phyloP scores from a whole-genome alignment of 148 eudicot genomes.

The Linanthus parryae region DNA sequence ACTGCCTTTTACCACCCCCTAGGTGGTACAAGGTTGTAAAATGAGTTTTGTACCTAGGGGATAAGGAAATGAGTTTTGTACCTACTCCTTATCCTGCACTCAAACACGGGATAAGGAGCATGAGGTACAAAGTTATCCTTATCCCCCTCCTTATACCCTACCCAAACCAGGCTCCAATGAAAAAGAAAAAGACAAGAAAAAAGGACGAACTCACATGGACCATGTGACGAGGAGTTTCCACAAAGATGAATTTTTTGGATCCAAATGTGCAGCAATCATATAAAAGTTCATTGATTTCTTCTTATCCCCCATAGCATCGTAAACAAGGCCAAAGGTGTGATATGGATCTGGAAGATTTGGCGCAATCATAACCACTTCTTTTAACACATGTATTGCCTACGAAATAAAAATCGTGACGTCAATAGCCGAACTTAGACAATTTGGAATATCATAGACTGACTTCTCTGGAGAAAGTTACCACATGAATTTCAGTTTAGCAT shows the following conservation, averaged over 20 bases:
- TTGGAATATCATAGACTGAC: neutral
- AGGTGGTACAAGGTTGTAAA: too few species aligned
- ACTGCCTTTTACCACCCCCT: too few species aligned
- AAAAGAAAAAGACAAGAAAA: too few species aligned
- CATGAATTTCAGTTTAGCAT: too few species aligned
- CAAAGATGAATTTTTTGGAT: constrained; percentile 61
- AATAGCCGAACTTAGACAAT: neutral
- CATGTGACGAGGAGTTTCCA: constrained; percentile 65
- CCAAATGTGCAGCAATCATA: constrained; percentile 74
- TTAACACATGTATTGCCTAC: constrained; percentile 61
- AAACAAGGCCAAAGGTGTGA: constrained; percentile 67
- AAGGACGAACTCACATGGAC: constrained; percentile 83
- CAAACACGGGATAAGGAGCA: too few species aligned
- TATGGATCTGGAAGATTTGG: constrained; percentile 81
- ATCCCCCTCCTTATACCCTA: too few species aligned
- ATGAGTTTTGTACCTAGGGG: too few species aligned
- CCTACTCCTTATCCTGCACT: too few species aligned
- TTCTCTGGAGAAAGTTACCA: neutral
- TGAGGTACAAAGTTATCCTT: too few species aligned
- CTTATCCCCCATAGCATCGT: constrained; percentile 46
- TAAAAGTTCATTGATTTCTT: constrained; percentile 55
- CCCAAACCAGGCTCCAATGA: too few species aligned
- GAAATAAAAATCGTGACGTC: constrained; percentile 7
- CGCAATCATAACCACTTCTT: constrained; percentile 63
- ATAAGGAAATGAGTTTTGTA: too few species aligned